phyloP scores from a whole-genome alignment of 208 protist genomes.

The Herpetomonas tarakana region DNA sequence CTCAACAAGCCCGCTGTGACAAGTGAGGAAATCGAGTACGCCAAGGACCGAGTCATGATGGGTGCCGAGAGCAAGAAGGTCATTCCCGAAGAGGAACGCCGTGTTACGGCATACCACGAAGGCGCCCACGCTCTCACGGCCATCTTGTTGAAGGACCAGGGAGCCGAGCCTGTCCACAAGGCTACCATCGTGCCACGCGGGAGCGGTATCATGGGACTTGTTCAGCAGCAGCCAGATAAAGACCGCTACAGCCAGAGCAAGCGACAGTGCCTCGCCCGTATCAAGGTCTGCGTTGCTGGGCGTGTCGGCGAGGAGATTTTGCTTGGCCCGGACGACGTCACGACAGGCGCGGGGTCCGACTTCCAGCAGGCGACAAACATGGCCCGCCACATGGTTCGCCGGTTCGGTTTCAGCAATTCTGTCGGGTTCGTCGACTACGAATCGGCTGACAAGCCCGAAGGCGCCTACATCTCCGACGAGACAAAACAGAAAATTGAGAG shows the following conservation, averaged over 20 bases:
- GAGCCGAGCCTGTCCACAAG: conserved; percentile 89
- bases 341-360: conserved; percentile 88
- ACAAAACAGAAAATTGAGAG: conserved; percentile 87
- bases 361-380: conserved; percentile 91
- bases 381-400: conserved; percentile 87
- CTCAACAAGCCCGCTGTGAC: conserved; percentile 77
- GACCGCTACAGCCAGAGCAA: conserved; percentile 89
- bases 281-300: conserved; percentile 87
- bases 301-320: conserved; percentile 97
- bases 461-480: conserved; percentile 90
- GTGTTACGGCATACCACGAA: conserved; percentile 90
- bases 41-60: conserved; percentile 92
- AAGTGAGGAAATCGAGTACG: conserved; percentile 88
- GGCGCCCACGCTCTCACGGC: conserved; percentile 82
- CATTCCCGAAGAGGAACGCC: conserved; percentile 84
- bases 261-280: conserved; percentile 72
- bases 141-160: conserved; percentile 71
- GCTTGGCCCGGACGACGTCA: conserved; percentile 93
- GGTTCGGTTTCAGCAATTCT: conserved; percentile 87
- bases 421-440: conserved; percentile 89
- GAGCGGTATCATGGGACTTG: conserved; percentile 89
- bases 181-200: conserved; percentile 91
- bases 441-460: conserved; percentile 61
- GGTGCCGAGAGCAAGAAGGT: conserved; percentile 80
- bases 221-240: conserved; percentile 83